Evolutionary conservation across 805 yeast species (phyloP).

Genomic region (Cyberlindnera maclurae): DNA sequence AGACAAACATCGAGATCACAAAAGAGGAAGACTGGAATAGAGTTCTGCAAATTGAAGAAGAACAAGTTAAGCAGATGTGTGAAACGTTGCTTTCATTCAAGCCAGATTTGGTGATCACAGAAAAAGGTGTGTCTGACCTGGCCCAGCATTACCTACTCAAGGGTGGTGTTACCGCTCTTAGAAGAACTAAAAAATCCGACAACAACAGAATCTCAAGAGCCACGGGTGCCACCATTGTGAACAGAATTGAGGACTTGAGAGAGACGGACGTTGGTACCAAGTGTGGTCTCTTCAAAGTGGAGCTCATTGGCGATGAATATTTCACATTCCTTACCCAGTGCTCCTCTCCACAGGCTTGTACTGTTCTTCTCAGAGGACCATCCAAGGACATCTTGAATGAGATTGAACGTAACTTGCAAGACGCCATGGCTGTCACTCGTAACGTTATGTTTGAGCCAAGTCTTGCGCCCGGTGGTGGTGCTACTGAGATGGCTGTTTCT

Average conservation of each 20-base stretch:
- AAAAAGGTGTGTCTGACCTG: slow-evolving; percentile 95
- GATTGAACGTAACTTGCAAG: slow-evolving; percentile 93
- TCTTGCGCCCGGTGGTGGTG: slow-evolving; percentile 98
- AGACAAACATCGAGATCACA: slow-evolving; percentile 94
- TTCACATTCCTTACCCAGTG: slow-evolving; percentile 81
- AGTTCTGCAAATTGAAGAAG: slow-evolving; percentile 93
- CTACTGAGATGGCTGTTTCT: slow-evolving; percentile 97
- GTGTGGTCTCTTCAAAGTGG: slow-evolving; percentile 90
- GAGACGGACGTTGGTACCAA: slow-evolving; percentile 83
- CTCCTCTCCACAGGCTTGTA: slow-evolving; percentile 85
- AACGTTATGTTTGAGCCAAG: slow-evolving; percentile 93
- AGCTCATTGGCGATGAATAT: slow-evolving; percentile 95
- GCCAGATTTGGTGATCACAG: slow-evolving; percentile 94
- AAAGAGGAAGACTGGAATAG: slow-evolving; percentile 96
- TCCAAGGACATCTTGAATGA: slow-evolving; percentile 95
- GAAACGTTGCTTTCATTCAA: slow-evolving; percentile 76
- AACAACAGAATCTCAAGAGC: slow-evolving; percentile 95
- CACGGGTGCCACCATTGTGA: slow-evolving; percentile 95
- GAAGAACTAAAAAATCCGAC: slow-evolving; percentile 94
- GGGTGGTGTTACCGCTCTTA: slow-evolving; percentile 85
- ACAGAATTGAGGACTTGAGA: slow-evolving; percentile 88
- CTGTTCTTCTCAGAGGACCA: slow-evolving; percentile 89
- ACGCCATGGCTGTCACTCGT: slow-evolving; percentile 96
- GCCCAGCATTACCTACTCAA: slow-evolving; percentile 95
- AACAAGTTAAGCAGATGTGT: slow-evolving; percentile 84